Conservation (phyloP, 345 rosid genomes). For the Raphanus raphanistrum region DNA sequence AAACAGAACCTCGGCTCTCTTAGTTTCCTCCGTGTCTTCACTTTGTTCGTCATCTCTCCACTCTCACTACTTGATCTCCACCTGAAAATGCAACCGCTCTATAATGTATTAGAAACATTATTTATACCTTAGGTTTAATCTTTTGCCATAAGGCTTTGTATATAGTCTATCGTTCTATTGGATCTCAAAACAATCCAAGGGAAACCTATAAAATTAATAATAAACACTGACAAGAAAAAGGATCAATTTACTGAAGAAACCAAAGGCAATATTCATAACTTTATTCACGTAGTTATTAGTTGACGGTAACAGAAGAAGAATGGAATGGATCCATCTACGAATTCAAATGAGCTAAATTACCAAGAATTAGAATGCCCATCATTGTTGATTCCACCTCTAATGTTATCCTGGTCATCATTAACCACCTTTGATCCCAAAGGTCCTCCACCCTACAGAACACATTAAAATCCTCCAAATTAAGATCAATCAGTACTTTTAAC, state of each 20-base stretch:
- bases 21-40: slow-evolving; percentile 80
- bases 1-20: slow-evolving; percentile 98
- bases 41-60: slow-evolving; percentile 62
- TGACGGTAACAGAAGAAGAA: neutral
- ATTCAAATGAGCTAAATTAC: slow-evolving; percentile 15
- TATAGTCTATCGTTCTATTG: neutral
- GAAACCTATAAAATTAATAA: neutral
- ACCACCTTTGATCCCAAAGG: slow-evolving; percentile 35
- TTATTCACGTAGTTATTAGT: neutral
- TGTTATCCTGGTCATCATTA: slow-evolving; percentile 27
- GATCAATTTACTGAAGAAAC: neutral
- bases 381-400: slow-evolving; percentile 28
- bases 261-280: neutral
- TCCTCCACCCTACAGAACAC: slow-evolving; percentile 33
- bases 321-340: neutral
- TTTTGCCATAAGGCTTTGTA: slow-evolving; percentile 11
- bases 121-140: neutral
- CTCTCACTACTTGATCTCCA: slow-evolving; percentile 64
- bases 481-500: neutral
- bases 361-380: slow-evolving; percentile 38
- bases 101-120: neutral
- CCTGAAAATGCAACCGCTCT: slow-evolving; percentile 44
- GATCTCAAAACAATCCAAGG: neutral
- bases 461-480: slow-evolving; percentile 10
- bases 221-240: neutral